phyloP scores from a whole-genome alignment of 352 stramenopile species.

The Phytophthora colocasiae region DNA sequence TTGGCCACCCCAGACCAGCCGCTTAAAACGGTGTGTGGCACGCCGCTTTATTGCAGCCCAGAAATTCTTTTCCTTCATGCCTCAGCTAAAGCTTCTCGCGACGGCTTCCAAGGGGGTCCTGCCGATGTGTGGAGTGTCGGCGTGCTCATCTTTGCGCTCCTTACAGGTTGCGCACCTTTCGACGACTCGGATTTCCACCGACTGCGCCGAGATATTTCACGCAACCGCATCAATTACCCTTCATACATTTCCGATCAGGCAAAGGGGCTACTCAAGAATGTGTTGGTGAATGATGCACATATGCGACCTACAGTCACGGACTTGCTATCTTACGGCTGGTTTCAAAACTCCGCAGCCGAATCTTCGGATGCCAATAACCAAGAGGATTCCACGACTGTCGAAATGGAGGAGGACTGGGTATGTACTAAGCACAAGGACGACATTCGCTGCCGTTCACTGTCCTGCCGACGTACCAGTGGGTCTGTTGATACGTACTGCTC shows the following conservation, averaged over 20 bases:
- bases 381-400: slow-evolving; percentile 7
- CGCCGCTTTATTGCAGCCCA: slow-evolving; percentile 83
- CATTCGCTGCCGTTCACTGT: slow-evolving; percentile 50
- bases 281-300: slow-evolving; percentile 70
- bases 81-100: slow-evolving; percentile 22
- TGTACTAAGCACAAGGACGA: slow-evolving; percentile 32
- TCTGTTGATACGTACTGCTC: slow-evolving; percentile 68
- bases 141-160: slow-evolving; percentile 83
- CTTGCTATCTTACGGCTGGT: slow-evolving; percentile 69
- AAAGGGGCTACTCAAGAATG: slow-evolving; percentile 69
- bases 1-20: slow-evolving; percentile 68
- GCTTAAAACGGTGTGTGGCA: slow-evolving; percentile 81
- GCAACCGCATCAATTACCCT: slow-evolving; percentile 75
- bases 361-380: slow-evolving; percentile 19
- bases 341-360: slow-evolving; percentile 34
- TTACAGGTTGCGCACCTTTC: slow-evolving; percentile 83
- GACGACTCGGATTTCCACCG: slow-evolving; percentile 78
- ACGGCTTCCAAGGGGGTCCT: slow-evolving; percentile 64
- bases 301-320: slow-evolving; percentile 67
- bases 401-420: slow-evolving; percentile 26
- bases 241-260: slow-evolving; percentile 64
- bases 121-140: slow-evolving; percentile 84
- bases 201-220: slow-evolving; percentile 71
- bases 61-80: slow-evolving; percentile 77
- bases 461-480: slow-evolving; percentile 42